These are phyloP conservation scores for Pseudopyricularia javanii DNA, from an alignment of 2,329 filamentous ascomycete genomes.

Conservation along the genomic window DNA sequence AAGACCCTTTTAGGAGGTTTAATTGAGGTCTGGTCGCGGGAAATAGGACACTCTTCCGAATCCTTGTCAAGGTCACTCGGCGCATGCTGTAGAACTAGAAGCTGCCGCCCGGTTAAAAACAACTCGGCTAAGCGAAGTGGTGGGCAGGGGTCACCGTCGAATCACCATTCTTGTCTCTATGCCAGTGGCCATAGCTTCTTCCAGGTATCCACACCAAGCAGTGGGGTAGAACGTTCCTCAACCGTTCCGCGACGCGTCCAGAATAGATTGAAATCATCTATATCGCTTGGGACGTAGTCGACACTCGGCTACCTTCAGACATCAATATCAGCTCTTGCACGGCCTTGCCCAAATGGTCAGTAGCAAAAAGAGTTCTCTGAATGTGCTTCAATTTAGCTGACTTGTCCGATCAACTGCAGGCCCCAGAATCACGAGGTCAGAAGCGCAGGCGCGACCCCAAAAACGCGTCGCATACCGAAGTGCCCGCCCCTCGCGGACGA, in stretches of 20 bases:
- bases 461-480: conserved; percentile 10
- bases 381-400: background rate
- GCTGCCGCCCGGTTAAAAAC: background rate
- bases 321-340: background rate
- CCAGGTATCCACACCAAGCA: background rate
- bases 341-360: background rate
- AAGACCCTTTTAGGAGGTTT: background rate
- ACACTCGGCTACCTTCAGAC: background rate
- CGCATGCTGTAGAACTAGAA: background rate
- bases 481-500: conserved; percentile 7
- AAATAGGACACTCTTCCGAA: conserved; percentile 1
- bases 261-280: too few relatives aligned
- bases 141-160: background rate
- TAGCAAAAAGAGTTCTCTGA: background rate
- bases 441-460: conserved; percentile 21
- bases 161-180: background rate
- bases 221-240: background rate
- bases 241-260: too few relatives aligned
- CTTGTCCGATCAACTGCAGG: conserved; percentile 6
- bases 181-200: background rate
- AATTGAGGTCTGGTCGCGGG: background rate
- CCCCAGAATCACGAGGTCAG: conserved; percentile 13
- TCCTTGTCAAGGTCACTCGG: background rate
- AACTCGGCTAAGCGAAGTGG: background rate
- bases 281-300: too few relatives aligned